A percentile compares a stretch with the other conserved stretches of the same genome.
Evolutionary conservation across 441 rosid species (phyloP).

Genomic region (Populus hybrid): DNA sequence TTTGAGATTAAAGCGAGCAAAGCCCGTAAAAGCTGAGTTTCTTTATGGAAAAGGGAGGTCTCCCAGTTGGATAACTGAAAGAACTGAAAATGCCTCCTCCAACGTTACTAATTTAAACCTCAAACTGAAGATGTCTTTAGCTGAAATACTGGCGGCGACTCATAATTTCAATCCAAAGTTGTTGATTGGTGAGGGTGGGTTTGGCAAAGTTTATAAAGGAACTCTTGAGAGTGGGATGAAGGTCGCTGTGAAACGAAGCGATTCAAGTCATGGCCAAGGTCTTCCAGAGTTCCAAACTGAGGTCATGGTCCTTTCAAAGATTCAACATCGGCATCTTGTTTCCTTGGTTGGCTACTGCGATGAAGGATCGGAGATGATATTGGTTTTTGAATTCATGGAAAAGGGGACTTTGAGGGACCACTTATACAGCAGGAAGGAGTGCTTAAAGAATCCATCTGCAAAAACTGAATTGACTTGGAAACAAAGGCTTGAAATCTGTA

Average conservation of each 20-base stretch:
- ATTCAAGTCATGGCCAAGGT: constrained; percentile 34
- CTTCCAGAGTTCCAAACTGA: constrained; percentile 35
- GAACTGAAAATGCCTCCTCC: constrained; percentile 14
- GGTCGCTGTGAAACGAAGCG: constrained; percentile 37
- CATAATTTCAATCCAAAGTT: constrained; percentile 25
- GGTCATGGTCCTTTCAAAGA: constrained; percentile 33
- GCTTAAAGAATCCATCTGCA: constrained; percentile 15
- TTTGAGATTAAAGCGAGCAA: constrained; percentile 23
- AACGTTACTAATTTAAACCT: constrained; percentile 31
- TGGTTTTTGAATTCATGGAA: constrained; percentile 57
- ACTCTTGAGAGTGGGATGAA: constrained; percentile 22
- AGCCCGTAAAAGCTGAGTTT: constrained; percentile 18
- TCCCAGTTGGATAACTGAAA: constrained; percentile 15
- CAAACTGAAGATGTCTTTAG: constrained; percentile 29
- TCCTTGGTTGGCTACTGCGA: constrained; percentile 58
- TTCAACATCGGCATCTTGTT: constrained; percentile 54
- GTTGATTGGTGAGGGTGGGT: constrained; percentile 36
- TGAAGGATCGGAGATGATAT: constrained; percentile 38
- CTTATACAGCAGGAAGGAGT: constrained; percentile 18
- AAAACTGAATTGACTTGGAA: constrained; percentile 33
- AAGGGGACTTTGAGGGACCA: constrained; percentile 45
- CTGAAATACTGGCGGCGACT: constrained; percentile 30
- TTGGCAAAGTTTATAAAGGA: constrained; percentile 36
- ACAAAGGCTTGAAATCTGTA: constrained; percentile 52
- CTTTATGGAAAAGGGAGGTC: constrained; percentile 23